These are phyloP conservation scores for Fusarium sambucinum DNA, from an alignment of 2,329 filamentous ascomycete genomes.

Conservation along the genomic window DNA sequence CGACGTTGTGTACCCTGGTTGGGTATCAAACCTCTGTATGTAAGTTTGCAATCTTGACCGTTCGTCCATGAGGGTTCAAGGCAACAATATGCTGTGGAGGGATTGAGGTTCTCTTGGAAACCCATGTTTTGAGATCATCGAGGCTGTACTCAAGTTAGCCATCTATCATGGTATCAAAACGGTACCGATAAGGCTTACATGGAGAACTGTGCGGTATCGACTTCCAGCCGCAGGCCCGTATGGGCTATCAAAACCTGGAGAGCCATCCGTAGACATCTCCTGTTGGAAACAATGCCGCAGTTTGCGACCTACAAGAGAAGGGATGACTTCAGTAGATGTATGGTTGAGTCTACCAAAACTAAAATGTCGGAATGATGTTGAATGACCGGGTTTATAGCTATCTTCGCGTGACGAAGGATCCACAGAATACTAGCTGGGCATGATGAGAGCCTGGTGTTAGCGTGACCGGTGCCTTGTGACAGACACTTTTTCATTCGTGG, in stretches of 20 bases:
- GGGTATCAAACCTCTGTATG: conserved; percentile 74
- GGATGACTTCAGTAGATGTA: conserved; percentile 28
- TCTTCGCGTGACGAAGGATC: conserved; percentile 48
- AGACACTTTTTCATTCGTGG: conserved; percentile 36
- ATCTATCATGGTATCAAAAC: not conserved
- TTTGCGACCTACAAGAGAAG: conserved; percentile 40
- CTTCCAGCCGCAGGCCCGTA: conserved; percentile 85
- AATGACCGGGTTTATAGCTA: conserved; percentile 25
- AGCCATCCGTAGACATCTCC: conserved; percentile 78
- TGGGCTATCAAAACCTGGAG: conserved; percentile 92
- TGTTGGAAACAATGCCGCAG: conserved; percentile 49
- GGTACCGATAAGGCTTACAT: conserved; percentile 63
- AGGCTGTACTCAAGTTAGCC: conserved; percentile 64
- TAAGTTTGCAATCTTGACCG: conserved; percentile 83
- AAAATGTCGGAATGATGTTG: conserved; percentile 23
- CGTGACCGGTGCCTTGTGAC: conserved; percentile 53
- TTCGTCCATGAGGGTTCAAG: conserved; percentile 86
- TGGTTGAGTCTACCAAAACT: conserved; percentile 25
- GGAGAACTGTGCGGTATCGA: conserved; percentile 80
- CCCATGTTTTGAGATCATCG: conserved; percentile 87
- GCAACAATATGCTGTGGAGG: conserved; percentile 84
- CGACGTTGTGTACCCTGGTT: conserved; percentile 6
- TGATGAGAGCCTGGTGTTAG: conserved; percentile 47
- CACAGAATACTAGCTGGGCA: conserved; percentile 32
- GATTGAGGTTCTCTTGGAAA: conserved; percentile 80